Conservation (phyloP, 192 early-diverging fungal genomes). For the Radiomyces spectabilis region DNA sequence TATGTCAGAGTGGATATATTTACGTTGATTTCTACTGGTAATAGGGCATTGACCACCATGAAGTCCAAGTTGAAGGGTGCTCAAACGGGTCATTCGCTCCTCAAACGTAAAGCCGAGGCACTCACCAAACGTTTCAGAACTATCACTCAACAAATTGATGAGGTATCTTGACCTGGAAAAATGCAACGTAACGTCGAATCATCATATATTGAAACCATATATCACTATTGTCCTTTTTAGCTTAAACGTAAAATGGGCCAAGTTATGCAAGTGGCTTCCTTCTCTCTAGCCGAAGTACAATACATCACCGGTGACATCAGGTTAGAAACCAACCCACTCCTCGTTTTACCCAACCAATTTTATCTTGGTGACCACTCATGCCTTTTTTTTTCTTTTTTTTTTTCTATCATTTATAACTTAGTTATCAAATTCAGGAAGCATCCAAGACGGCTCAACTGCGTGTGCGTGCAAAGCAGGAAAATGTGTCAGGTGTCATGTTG, state of each 20-base stretch:
- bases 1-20: too few species aligned
- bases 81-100: conserved; percentile 92
- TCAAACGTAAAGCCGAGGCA: conserved; percentile 98
- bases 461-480: conserved; percentile 90
- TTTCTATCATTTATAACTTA: conserved; percentile 10
- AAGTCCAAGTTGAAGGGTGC: conserved; percentile 96
- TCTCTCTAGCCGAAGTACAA: conserved; percentile 95
- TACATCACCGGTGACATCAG: conserved; percentile 96
- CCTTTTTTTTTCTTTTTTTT: neutral
- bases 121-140: conserved; percentile 90
- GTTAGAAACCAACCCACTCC: conserved; percentile 26
- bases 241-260: conserved; percentile 98
- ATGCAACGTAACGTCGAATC: conserved; percentile 1
- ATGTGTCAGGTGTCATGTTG: conserved; percentile 94
- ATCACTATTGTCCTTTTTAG: conserved; percentile 30
- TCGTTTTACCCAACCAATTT: neutral
- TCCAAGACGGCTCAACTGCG: conserved; percentile 88
- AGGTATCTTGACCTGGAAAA: conserved; percentile 48
- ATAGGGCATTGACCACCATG: conserved; percentile 90
- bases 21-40: neutral
- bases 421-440: conserved; percentile 94
- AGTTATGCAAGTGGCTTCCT: conserved; percentile 96
- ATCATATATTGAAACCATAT: conserved; percentile 2
- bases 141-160: conserved; percentile 95
- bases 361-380: neutral